Conservation (phyloP, 2,329 filamentous ascomycete species). For the Helicocarpus griseus region DNA sequence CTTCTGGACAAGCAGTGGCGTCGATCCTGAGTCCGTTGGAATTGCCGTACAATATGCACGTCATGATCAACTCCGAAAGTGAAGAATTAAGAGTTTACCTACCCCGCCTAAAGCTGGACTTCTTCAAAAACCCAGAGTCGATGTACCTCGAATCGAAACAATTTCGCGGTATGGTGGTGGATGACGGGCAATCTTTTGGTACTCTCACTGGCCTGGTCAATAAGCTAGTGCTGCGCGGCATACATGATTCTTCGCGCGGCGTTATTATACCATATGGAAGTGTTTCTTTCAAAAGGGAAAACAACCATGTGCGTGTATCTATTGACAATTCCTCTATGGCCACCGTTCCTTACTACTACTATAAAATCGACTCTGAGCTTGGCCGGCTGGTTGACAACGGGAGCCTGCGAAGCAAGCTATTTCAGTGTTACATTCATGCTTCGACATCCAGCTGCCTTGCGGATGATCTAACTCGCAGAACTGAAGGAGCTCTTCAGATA, state of each 20-base stretch:
- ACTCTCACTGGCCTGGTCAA: constrained; percentile 41
- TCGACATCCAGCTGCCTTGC: constrained; percentile 25
- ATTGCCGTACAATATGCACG: constrained; percentile 24
- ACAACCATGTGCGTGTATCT: constrained; percentile 26
- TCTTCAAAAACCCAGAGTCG: constrained; percentile 25
- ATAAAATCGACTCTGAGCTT: constrained; percentile 40
- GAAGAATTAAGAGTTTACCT: constrained; percentile 32
- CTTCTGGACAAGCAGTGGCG: constrained; percentile 22
- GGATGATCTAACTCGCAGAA: constrained; percentile 26
- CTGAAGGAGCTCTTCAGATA: constrained; percentile 21
- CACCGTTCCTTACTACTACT: constrained; percentile 30
- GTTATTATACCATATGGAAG: constrained; percentile 33
- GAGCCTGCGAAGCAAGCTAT: constrained; percentile 43
- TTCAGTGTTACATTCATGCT: constrained; percentile 33
- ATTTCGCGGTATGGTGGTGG: constrained; percentile 42
- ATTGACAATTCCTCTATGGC: constrained; percentile 20
- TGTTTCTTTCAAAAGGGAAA: constrained; percentile 9
- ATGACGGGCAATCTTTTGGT: constrained; percentile 36
- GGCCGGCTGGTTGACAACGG: constrained; percentile 43
- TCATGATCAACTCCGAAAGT: constrained; percentile 15
- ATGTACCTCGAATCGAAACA: constrained; percentile 35
- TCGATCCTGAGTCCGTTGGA: constrained; percentile 32
- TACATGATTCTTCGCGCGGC: constrained; percentile 18
- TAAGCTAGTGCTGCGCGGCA: constrained; percentile 37
- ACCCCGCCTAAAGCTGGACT: constrained; percentile 40